Conservation (phyloP, 202 grass and related monocot genomes). For the Dendrocalamus latiflorus region DNA sequence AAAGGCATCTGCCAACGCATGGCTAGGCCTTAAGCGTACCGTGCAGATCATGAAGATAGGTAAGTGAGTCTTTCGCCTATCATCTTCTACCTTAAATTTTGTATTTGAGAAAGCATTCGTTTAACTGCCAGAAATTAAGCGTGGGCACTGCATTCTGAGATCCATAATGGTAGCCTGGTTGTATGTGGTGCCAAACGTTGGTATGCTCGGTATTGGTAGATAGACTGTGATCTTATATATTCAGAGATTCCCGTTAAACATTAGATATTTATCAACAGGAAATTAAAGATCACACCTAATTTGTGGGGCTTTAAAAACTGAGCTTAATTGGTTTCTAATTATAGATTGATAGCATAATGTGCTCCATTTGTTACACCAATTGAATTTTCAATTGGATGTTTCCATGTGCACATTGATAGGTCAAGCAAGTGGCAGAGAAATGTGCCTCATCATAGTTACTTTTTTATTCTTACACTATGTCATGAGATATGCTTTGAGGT, state of each 20-base stretch:
- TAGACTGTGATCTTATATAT: not conserved
- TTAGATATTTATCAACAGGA: too few relatives aligned
- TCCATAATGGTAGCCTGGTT: not conserved
- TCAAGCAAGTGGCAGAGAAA: not conserved
- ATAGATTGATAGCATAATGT: not conserved
- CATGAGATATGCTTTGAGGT: not conserved
- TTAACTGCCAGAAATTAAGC: not conserved
- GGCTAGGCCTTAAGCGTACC: conserved; percentile 25
- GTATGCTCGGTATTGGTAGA: not conserved
- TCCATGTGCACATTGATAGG: not conserved
- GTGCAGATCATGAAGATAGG: conserved; percentile 57
- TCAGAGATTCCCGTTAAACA: not conserved
- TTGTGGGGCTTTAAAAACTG: too few relatives aligned
- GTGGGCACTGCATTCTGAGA: not conserved
- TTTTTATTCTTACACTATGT: not conserved
- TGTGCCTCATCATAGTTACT: not conserved
- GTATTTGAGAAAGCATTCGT: not conserved
- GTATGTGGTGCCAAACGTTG: not conserved
- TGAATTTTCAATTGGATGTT: not conserved
- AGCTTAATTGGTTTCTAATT: not conserved
- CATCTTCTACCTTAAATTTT: not conserved
- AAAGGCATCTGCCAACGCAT: conserved; percentile 26
- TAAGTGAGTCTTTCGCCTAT: not conserved
- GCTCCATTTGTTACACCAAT: not conserved
- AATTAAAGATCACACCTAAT: too few relatives aligned